Percentiles rank a stretch among this genome's conserved stretches.
These are phyloP conservation scores for Trametes pubescens DNA, from an alignment of 1,284 basidiomycete genomes.

Conservation along the genomic window DNA sequence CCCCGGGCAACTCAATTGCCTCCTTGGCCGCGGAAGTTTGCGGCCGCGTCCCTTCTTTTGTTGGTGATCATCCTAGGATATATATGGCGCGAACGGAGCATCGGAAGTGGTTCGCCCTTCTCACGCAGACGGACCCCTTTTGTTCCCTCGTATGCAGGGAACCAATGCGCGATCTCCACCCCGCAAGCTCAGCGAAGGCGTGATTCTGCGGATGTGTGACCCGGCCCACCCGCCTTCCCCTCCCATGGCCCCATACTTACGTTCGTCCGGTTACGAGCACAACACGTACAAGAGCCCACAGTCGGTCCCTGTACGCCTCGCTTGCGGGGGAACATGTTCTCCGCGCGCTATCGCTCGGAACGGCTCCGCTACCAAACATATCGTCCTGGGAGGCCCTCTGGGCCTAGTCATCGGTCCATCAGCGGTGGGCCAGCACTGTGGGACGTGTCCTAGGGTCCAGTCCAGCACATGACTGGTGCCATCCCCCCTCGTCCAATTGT, in stretches of 20 bases:
- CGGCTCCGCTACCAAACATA: constrained; percentile 2
- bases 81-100: constrained; percentile 32
- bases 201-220: constrained; percentile 27
- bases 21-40: constrained; percentile 24
- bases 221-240: constrained; percentile 13
- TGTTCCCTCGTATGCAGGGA: constrained; percentile 21
- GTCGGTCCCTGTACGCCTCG: constrained; percentile 4
- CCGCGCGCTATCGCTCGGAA: constrained; percentile 6
- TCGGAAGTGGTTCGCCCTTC: constrained; percentile 27
- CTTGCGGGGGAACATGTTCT: not conserved
- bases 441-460: constrained; percentile 25
- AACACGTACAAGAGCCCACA: constrained; percentile 27
- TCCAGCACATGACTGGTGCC: constrained; percentile 28
- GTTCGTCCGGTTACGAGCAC: constrained; percentile 5
- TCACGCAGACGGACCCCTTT: constrained; percentile 29
- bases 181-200: constrained; percentile 31
- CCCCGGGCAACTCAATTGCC: constrained; percentile 25
- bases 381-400: not conserved
- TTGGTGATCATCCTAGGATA: constrained; percentile 33
- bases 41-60: constrained; percentile 28
- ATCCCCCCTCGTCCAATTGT: constrained; percentile 17
- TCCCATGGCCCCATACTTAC: constrained; percentile 17
- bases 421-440: constrained; percentile 25
- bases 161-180: constrained; percentile 8
- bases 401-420: constrained; percentile 16